phyloP scores from a whole-genome alignment of 352 stramenopile genomes.

The Vaucheria bursata region DNA sequence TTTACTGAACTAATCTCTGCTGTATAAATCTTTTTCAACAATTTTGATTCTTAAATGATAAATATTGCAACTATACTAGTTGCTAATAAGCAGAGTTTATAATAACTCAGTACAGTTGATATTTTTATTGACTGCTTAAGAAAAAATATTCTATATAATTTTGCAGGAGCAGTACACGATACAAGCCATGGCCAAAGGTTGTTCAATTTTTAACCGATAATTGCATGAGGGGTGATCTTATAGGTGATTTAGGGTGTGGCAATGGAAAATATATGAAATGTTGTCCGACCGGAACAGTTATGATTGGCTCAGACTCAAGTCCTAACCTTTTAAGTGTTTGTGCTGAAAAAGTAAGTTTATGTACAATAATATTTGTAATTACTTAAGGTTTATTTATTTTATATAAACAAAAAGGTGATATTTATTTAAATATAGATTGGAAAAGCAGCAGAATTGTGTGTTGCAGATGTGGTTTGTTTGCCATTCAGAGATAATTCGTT shows the following conservation, averaged over 20 bases:
- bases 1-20: too few relatives aligned
- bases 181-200: slow-evolving; percentile 44
- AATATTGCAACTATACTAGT: too few relatives aligned
- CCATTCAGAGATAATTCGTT: slow-evolving; percentile 58
- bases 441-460: slow-evolving; percentile 50
- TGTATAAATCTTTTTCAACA: too few relatives aligned
- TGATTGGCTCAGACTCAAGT: slow-evolving; percentile 35
- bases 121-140: too few relatives aligned
- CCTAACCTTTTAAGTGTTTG: slow-evolving; percentile 24
- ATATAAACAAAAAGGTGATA: too few relatives aligned
- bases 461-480: slow-evolving; percentile 65
- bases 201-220: slow-evolving; percentile 20
- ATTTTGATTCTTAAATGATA: too few relatives aligned
- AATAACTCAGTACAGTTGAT: too few relatives aligned
- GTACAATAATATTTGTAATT: too few relatives aligned
- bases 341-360: slow-evolving; percentile 37
- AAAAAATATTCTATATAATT: too few relatives aligned
- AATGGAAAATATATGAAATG: slow-evolving; percentile 57
- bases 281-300: slow-evolving; percentile 26
- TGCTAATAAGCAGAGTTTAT: too few relatives aligned
- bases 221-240: slow-evolving; percentile 41
- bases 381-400: too few relatives aligned
- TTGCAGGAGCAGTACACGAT: slow-evolving; percentile 40
- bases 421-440: too few relatives aligned
- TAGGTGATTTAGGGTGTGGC: slow-evolving; percentile 70